Evolutionary conservation across 1,284 basidiomycete species (phyloP), one percentile per base, ranked within the genome.

Genomic region (Moniliella sp.): DNA sequence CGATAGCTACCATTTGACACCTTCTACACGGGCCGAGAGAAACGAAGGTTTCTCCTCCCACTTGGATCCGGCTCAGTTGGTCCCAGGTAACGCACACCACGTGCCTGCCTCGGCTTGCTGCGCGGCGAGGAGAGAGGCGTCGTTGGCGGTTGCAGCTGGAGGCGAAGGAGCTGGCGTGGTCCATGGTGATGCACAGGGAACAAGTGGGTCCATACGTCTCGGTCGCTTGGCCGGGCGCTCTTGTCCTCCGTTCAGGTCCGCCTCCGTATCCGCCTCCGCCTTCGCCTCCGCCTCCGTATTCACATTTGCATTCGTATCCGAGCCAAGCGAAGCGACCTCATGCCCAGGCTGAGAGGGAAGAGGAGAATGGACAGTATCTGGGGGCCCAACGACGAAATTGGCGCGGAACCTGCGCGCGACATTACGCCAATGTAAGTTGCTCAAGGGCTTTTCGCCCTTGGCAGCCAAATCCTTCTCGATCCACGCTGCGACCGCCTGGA

Each of bases 1-100:
- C 46, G 12, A 48, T 35, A 25, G 40, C 45, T 1, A 45, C 40
- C 46, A 48, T 48, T 37, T 45, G 40, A 18, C 46, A 48, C 7
- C 46, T 30, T 12, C 43, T 28, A 15, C 46, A 48, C 21, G 37
- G 36, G 12, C 42, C 45, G 4, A 48, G 29, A 18, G 43, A 42
- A 1, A 34, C 45, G 13, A 48, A 48, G 0, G 37, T 27, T 17
- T 45, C 37, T 1, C 27, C 28, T 2, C 45, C 45, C 13, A 48
- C 10, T 14, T 39, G 33, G 1, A 48, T 11, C 4, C 42, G 30
- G 12, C 16, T 21, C 10, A 42, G 15, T 3, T n/a, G 9, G 27
- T 48, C 45, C 21, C 45, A 43, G 18, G 28, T 25, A 17, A 42
- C 43, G 3, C 30, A 21, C 10, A n/a, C 30, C 12, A 13, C 25